Evolutionary conservation across 2,329 filamentous ascomycete species (phyloP), one percentile per base, ranked within the genome.

Genomic region (Aspergillus sp.): DNA sequence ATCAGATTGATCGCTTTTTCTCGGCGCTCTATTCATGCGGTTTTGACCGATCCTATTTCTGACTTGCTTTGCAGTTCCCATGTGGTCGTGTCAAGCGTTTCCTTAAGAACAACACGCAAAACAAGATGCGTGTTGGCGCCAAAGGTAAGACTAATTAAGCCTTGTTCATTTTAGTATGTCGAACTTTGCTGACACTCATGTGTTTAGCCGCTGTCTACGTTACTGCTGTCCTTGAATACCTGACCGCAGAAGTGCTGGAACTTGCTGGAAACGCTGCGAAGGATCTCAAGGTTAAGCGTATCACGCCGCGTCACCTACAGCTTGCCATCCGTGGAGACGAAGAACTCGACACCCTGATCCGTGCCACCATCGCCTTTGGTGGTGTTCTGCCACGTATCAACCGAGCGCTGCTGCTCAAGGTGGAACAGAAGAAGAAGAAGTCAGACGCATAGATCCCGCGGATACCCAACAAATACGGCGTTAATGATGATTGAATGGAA

Each of bases 31-130:
- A 41, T 52, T 45, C 14, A 14, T 23, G 17, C 39, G 6, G 15
- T 45, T 23, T 12, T 9, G n/a, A 17, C 44, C 12, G 23, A 37
- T 49, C 6, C 15, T 33, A 11, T 43, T 6, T 33, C 46, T 55
- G 40, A 47, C 57, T 61, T 15, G 33, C 7, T 12, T 50, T 56
- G 59, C 75, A 99, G 95, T 99, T 99, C 78, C 95, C 95, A 62
- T 99, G 95, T 77, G 95, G 95, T 81, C 95, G 95, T 89, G 95
- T 99, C 80, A 99, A 99, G 90, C 93, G 95, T 82, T 98, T 98
- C 83, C 84, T 99, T 76, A 97, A 98, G 87, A 92, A 91, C 79
- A 97, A 97, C 82, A 98, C 95, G 50, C 95, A 98, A 77, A 96
- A 97, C 82, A 98, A 98, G 84, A 98, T 97, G 91, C 93, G 95